phyloP scores from a whole-genome alignment of 1,139 yeast species.

The Yamadazyma aaseri region DNA sequence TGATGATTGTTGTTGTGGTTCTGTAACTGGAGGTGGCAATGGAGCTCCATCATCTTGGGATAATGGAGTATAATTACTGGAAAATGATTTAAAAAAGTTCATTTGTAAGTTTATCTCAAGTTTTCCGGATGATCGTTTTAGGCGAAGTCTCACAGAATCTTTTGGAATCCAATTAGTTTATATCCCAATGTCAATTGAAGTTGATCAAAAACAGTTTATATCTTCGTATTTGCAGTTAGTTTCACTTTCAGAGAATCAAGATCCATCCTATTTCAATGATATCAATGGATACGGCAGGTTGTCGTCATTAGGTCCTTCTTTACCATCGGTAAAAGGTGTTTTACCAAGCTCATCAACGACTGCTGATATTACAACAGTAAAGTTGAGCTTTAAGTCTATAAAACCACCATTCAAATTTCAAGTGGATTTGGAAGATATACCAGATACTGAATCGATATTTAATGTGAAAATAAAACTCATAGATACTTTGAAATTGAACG shows the following conservation, averaged over 20 bases:
- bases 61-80: constrained; percentile 29
- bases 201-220: constrained; percentile 27
- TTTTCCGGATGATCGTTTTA: background rate
- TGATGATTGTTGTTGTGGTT: constrained; percentile 18
- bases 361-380: constrained; percentile 8
- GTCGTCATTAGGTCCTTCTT: constrained; percentile 41
- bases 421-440: constrained; percentile 23
- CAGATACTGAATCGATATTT: constrained; percentile 30
- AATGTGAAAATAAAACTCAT: constrained; percentile 34
- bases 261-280: constrained; percentile 26
- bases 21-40: constrained; percentile 42
- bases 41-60: constrained; percentile 32
- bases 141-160: background rate
- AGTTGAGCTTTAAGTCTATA: constrained; percentile 38
- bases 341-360: constrained; percentile 24
- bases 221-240: constrained; percentile 32
- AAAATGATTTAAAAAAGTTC: constrained; percentile 41
- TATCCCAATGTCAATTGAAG: constrained; percentile 10
- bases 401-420: constrained; percentile 45
- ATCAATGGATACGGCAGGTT: constrained; percentile 33
- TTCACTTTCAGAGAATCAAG: constrained; percentile 9
- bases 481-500: constrained; percentile 21
- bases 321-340: constrained; percentile 29
- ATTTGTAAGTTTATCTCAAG: constrained; percentile 15
- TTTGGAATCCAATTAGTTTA: background rate